These are phyloP conservation scores for Thalassiosira mediterranea DNA, from an alignment of 352 stramenopile genomes.

Conservation along the genomic window DNA sequence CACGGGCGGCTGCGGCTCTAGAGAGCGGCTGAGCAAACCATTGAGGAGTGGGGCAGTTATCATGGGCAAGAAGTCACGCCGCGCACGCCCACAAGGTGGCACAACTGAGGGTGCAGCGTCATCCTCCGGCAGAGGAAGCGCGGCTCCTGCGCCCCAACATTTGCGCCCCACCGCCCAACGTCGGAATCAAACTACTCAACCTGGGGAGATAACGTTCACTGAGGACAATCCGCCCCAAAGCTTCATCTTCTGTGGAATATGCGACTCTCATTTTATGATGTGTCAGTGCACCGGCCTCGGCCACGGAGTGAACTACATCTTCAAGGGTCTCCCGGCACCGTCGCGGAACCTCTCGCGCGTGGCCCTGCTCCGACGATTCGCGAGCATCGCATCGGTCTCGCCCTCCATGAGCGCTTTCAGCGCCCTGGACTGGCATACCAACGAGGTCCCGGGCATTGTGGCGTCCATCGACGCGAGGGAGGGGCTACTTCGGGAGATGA, in stretches of 20 bases:
- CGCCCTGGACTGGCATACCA: neutral
- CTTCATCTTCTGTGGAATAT: slow-evolving; percentile 16
- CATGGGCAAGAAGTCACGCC: too few species aligned
- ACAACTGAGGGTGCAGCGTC: too few species aligned
- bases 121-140: too few species aligned
- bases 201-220: neutral
- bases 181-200: too few species aligned
- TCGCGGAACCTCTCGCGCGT: neutral
- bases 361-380: slow-evolving; percentile 9
- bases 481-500: slow-evolving; percentile 8
- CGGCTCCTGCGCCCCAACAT: too few species aligned
- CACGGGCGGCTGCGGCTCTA: too few species aligned
- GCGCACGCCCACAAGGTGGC: too few species aligned
- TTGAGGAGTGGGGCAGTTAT: too few species aligned
- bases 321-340: slow-evolving; percentile 6
- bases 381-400: slow-evolving; percentile 5
- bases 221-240: slow-evolving; percentile 6
- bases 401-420: neutral
- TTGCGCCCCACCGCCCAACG: too few species aligned
- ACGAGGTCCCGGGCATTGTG: neutral
- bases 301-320: slow-evolving; percentile 17
- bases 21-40: too few species aligned
- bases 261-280: slow-evolving; percentile 13
- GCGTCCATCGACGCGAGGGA: neutral
- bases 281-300: slow-evolving; percentile 3